Percentiles rank a stretch among this genome's conserved stretches.
These are phyloP conservation scores for Candolleomyces eurysporus DNA, from an alignment of 768 basidiomycete species.

Conservation along the genomic window DNA sequence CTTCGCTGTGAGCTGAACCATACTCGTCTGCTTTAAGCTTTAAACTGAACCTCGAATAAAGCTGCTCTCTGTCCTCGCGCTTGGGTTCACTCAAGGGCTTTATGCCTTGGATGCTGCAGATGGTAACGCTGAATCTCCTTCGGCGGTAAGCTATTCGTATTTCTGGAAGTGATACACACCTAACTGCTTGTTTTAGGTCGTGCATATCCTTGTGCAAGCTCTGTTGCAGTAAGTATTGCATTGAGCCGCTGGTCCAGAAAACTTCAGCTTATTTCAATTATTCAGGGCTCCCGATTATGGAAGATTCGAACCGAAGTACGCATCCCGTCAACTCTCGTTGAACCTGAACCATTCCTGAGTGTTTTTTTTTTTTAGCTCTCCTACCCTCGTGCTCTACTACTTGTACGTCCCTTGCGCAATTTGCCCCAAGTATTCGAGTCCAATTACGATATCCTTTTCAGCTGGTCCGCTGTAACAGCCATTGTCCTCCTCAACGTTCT, in stretches of 20 bases:
- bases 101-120: slow-evolving; percentile 92
- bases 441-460: slow-evolving; percentile 19
- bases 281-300: slow-evolving; percentile 64
- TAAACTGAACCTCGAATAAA: slow-evolving; percentile 27
- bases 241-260: background rate
- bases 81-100: slow-evolving; percentile 85
- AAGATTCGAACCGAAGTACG: slow-evolving; percentile 51
- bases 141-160: slow-evolving; percentile 36
- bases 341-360: background rate
- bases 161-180: background rate
- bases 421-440: background rate
- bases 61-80: slow-evolving; percentile 77
- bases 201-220: slow-evolving; percentile 76
- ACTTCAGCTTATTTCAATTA: background rate
- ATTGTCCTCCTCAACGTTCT: slow-evolving; percentile 89
- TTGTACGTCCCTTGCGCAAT: slow-evolving; percentile 44
- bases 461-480: slow-evolving; percentile 82
- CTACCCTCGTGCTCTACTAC: slow-evolving; percentile 74
- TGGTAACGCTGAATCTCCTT: slow-evolving; percentile 58
- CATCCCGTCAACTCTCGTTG: background rate
- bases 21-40: slow-evolving; percentile 7
- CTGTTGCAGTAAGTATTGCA: slow-evolving; percentile 64
- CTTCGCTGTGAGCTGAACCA: slow-evolving; percentile 61
- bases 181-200: slow-evolving; percentile 39
- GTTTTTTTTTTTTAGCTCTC: slow-evolving; percentile 32